Conservation (phyloP, 2,329 filamentous ascomycete genomes). For the Colletotrichum camelliae region DNA sequence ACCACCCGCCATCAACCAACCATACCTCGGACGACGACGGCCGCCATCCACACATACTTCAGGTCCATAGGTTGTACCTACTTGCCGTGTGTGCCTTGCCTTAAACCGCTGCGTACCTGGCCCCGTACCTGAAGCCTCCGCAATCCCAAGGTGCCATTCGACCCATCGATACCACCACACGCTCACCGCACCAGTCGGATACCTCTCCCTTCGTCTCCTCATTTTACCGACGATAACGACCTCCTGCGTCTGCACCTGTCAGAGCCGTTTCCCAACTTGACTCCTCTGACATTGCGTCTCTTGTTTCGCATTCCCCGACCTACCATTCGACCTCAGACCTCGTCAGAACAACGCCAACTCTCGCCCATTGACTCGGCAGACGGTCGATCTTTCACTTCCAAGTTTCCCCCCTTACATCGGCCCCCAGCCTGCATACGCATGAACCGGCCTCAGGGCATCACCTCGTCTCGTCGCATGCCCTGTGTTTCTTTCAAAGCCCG, state of each 20-base stretch:
- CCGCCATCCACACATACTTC: background rate
- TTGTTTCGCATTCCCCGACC: conserved; percentile 15
- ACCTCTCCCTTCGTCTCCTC: conserved; percentile 8
- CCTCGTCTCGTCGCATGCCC: conserved; percentile 9
- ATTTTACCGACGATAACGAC: background rate
- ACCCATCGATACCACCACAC: background rate
- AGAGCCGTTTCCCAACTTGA: background rate
- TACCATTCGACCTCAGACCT: background rate
- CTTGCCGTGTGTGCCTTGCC: background rate
- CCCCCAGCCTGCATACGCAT: conserved; percentile 17
- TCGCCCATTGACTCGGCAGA: background rate
- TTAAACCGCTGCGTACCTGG: background rate
- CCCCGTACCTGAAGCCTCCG: background rate
- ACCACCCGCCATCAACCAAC: background rate
- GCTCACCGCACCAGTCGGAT: conserved; percentile 4
- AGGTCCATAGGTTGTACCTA: background rate
- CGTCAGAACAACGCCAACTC: background rate
- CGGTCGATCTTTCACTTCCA: conserved; percentile 9
- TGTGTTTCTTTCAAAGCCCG: conserved; percentile 9
- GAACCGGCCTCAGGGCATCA: conserved; percentile 11
- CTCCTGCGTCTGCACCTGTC: conserved; percentile 12
- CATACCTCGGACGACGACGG: background rate
- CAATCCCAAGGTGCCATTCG: background rate
- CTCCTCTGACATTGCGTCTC: background rate
- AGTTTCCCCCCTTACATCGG: conserved; percentile 17